Conservation (phyloP, 2,329 filamentous ascomycete genomes). For the Alternaria triticimaculans region DNA sequence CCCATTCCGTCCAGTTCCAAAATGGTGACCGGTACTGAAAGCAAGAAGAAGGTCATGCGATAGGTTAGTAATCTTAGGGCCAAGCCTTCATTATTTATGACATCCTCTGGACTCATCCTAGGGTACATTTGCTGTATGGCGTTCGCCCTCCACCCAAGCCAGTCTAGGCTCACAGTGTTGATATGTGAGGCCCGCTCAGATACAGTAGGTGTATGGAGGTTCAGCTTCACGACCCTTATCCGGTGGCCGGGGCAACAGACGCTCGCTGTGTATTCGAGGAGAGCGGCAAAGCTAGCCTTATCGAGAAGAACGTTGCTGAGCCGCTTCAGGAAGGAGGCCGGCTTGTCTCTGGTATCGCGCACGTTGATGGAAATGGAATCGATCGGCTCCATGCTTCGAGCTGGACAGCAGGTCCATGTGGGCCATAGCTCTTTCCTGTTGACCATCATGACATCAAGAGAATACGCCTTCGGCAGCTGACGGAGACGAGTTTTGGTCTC, state of each 20-base stretch:
- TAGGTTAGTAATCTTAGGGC: neutral
- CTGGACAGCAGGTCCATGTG: neutral
- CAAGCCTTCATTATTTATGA: no score
- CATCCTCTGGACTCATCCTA: neutral
- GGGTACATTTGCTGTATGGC: no score
- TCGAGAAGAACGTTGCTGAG: neutral
- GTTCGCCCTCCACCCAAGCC: no score
- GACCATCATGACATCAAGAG: neutral
- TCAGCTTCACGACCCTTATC: neutral
- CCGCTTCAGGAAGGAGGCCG: neutral
- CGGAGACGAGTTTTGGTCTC: neutral
- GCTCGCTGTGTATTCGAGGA: neutral
- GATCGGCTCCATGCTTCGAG: neutral
- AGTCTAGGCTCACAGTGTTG: neutral
- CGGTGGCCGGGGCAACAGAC: neutral
- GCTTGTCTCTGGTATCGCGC: neutral
- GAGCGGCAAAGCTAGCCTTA: neutral
- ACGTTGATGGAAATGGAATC: neutral
- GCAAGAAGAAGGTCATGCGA: no score
- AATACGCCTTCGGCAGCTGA: neutral
- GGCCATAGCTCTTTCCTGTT: neutral
- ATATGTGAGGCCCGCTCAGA: neutral
- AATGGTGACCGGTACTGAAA: rapidly evolving
- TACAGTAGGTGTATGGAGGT: neutral
- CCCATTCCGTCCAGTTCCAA: neutral